phyloP scores from a whole-genome alignment of 2,329 filamentous ascomycete species.

The Hymenoscyphus fraxineus region DNA sequence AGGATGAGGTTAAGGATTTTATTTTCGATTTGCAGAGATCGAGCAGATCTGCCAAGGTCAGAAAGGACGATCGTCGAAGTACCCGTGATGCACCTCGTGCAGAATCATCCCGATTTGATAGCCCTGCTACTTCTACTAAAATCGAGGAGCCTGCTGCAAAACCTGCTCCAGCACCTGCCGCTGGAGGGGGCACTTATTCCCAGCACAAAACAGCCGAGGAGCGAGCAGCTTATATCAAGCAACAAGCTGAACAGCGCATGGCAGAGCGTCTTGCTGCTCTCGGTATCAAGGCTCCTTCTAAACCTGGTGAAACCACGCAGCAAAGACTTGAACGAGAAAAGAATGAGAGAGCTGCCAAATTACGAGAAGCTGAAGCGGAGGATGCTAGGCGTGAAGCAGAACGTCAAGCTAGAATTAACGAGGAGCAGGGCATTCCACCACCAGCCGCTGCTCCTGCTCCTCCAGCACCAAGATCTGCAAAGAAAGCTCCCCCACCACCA shows the following conservation, averaged over 20 bases:
- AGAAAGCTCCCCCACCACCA: slow-evolving; percentile 73
- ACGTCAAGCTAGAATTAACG: slow-evolving; percentile 52
- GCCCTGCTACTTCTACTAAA: slow-evolving; percentile 36
- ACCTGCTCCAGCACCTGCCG: slow-evolving; percentile 43
- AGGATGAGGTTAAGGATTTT: slow-evolving; percentile 95
- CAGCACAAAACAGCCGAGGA: slow-evolving; percentile 90
- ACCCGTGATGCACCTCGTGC: slow-evolving; percentile 28
- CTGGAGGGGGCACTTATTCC: slow-evolving; percentile 65
- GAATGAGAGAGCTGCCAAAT: slow-evolving; percentile 79
- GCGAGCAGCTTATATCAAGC: slow-evolving; percentile 90
- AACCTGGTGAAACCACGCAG: slow-evolving; percentile 73
- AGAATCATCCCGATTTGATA: slow-evolving; percentile 39
- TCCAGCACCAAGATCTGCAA: slow-evolving; percentile 37
- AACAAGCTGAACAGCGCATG: slow-evolving; percentile 95
- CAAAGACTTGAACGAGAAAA: slow-evolving; percentile 87
- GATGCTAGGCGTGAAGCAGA: slow-evolving; percentile 85
- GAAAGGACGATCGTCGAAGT: slow-evolving; percentile 51
- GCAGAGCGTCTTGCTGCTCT: slow-evolving; percentile 91
- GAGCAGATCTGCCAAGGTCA: slow-evolving; percentile 70
- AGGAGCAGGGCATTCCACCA: slow-evolving; percentile 34
- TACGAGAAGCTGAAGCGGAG: slow-evolving; percentile 89
- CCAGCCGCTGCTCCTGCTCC: slow-evolving; percentile 23
- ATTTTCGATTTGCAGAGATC: slow-evolving; percentile 93
- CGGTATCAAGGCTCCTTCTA: slow-evolving; percentile 79
- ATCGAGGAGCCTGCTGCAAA: slow-evolving; percentile 42